These are phyloP conservation scores for Aspergillus sp. DNA, from an alignment of 2,329 filamentous ascomycete species.

Conservation along the genomic window DNA sequence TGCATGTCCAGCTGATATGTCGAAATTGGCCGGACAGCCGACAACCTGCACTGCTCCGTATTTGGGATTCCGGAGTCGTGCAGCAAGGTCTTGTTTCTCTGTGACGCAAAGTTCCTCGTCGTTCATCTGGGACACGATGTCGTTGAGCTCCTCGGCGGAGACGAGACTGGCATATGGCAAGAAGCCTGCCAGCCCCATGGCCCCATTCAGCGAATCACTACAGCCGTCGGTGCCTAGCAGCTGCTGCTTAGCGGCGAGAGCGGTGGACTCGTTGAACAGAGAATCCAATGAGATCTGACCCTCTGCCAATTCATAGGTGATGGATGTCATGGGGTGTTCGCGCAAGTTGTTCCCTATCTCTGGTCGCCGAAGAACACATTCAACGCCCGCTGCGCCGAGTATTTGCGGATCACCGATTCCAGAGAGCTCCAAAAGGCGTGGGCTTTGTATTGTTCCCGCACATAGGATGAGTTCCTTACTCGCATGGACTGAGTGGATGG, in stretches of 20 bases:
- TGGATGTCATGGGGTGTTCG: conserved; percentile 29
- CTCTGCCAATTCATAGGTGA: conserved; percentile 10
- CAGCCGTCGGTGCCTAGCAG: conserved; percentile 4
- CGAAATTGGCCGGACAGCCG: neutral
- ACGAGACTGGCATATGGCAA: conserved; percentile 5
- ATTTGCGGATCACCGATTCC: conserved; percentile 50
- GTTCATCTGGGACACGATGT: neutral
- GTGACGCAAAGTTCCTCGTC: too few relatives aligned
- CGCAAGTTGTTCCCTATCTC: conserved; percentile 46
- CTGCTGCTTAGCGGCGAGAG: conserved; percentile 2
- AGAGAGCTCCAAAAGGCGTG: conserved; percentile 56
- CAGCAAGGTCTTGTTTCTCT: neutral
- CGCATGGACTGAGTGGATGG: conserved; percentile 26
- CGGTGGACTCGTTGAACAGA: conserved; percentile 1
- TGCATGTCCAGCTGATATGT: neutral
- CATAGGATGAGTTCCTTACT: conserved; percentile 52
- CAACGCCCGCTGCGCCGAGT: conserved; percentile 34
- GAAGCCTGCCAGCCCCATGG: conserved; percentile 4
- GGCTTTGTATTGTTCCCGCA: conserved; percentile 55
- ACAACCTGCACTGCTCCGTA: conserved; percentile 2
- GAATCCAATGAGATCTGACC: conserved; percentile 6
- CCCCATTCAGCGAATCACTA: conserved; percentile 2
- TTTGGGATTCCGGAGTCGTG: neutral
- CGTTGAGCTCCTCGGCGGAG: neutral
- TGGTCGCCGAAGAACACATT: conserved; percentile 36